Evolutionary conservation across 2,329 filamentous ascomycete genomes (phyloP).

Genomic region (Fusarium mundagurra): DNA sequence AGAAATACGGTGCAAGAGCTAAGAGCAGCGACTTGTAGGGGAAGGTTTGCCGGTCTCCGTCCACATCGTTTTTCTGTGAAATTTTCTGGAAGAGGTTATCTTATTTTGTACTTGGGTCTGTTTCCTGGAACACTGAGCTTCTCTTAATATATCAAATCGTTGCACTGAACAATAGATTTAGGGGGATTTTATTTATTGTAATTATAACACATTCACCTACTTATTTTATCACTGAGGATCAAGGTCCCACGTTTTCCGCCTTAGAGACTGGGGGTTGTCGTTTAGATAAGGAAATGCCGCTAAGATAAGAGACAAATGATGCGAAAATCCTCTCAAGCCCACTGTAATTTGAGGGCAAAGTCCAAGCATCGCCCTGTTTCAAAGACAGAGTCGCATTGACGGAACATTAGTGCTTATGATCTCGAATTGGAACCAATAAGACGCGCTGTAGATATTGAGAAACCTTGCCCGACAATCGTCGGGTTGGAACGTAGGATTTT

Average conservation of each 20-base stretch:
- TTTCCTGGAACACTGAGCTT: not conserved
- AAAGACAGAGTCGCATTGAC: not conserved
- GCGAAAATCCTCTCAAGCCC: not conserved
- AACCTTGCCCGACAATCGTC: not conserved
- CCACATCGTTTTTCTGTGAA: too few relatives aligned
- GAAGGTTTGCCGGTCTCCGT: not conserved
- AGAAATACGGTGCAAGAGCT: not conserved
- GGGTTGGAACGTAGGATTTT: not conserved
- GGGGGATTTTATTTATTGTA: not conserved
- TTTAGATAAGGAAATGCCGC: not conserved
- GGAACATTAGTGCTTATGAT: not conserved
- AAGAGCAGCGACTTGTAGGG: too few relatives aligned
- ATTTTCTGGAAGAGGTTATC: not conserved
- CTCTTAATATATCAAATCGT: not conserved
- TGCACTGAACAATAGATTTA: not conserved
- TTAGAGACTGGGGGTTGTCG: not conserved
- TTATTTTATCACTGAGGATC: not conserved
- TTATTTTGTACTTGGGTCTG: not conserved
- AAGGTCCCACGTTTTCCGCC: not conserved
- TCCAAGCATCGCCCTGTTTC: not conserved
- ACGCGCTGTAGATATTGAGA: not conserved
- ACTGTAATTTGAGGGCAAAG: not conserved
- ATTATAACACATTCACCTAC: too few relatives aligned
- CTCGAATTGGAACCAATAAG: not conserved
- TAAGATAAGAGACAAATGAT: not conserved